These are phyloP conservation scores for Candida ipomoeae DNA, from an alignment of 805 yeast species.

Conservation along the genomic window DNA sequence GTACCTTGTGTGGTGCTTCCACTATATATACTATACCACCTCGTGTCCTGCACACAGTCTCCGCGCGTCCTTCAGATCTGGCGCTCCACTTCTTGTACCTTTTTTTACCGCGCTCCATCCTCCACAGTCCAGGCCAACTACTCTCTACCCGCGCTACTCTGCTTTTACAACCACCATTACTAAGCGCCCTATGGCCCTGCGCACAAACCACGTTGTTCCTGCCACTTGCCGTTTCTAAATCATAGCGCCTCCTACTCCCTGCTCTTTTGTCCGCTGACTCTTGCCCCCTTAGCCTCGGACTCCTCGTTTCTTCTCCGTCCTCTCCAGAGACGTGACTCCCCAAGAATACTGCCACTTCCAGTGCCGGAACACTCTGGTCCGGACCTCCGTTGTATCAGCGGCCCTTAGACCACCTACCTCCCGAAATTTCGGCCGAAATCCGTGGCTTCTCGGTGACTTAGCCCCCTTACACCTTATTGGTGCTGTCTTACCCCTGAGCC, in stretches of 20 bases:
- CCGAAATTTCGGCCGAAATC: neutral
- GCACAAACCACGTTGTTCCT: neutral
- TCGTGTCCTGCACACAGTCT: neutral
- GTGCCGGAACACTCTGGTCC: neutral
- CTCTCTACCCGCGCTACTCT: neutral
- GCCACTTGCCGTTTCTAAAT: neutral
- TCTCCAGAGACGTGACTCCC: neutral
- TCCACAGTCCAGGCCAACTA: neutral
- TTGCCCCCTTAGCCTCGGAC: neutral
- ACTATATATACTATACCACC: too few relatives aligned
- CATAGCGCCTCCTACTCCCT: neutral
- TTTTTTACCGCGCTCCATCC: conserved; percentile 4
- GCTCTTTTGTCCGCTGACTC: too few relatives aligned
- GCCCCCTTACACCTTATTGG: neutral
- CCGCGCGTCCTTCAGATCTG: conserved; percentile 1
- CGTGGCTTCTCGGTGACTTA: neutral
- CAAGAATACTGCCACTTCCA: neutral
- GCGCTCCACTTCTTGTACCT: conserved; percentile 5
- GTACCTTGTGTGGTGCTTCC: too few relatives aligned
- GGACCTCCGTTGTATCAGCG: neutral
- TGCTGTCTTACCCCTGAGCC: too few relatives aligned
- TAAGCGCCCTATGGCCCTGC: neutral
- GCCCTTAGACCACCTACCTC: too few relatives aligned
- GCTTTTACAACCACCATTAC: neutral
- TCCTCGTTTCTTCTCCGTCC: neutral